phyloP scores from a whole-genome alignment of 2,329 filamentous ascomycete genomes.

The Alternaria gansuensis region DNA sequence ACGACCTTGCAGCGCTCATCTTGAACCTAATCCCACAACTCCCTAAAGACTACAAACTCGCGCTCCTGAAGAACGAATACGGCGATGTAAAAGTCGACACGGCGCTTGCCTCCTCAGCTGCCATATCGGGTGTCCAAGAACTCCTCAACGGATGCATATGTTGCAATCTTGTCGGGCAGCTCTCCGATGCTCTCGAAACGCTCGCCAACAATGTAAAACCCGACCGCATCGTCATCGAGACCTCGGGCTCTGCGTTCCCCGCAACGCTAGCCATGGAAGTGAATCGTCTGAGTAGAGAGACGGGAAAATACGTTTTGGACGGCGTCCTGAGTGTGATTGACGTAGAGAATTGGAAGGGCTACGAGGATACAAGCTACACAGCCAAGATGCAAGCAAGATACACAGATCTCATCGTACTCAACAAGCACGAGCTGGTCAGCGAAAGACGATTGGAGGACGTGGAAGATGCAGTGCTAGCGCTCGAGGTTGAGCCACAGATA shows the following conservation, averaged over 20 bases:
- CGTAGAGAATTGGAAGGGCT: constrained; percentile 93
- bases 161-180: constrained; percentile 95
- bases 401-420: constrained; percentile 89
- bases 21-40: constrained; percentile 94
- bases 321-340: constrained; percentile 91
- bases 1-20: constrained; percentile 68
- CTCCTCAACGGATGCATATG: constrained; percentile 98
- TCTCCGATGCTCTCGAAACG: constrained; percentile 80
- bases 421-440: constrained; percentile 85
- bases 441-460: constrained; percentile 80
- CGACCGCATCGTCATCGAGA: constrained; percentile 93
- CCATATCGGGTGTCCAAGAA: constrained; percentile 90
- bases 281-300: constrained; percentile 77
- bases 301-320: constrained; percentile 76
- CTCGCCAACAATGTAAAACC: constrained; percentile 70
- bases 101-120: constrained; percentile 81
- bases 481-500: constrained; percentile 76
- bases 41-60: constrained; percentile 84
- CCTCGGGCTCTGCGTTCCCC: constrained; percentile 81
- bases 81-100: constrained; percentile 94
- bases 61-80: constrained; percentile 97
- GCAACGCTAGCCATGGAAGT: constrained; percentile 91
- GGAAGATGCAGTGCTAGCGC: constrained; percentile 78
- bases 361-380: constrained; percentile 89
- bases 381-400: constrained; percentile 87